A percentile compares a stretch with the other conserved stretches of the same genome.
phyloP scores from a whole-genome alignment of 306 rosid species.

The Canavalia gladiata region DNA sequence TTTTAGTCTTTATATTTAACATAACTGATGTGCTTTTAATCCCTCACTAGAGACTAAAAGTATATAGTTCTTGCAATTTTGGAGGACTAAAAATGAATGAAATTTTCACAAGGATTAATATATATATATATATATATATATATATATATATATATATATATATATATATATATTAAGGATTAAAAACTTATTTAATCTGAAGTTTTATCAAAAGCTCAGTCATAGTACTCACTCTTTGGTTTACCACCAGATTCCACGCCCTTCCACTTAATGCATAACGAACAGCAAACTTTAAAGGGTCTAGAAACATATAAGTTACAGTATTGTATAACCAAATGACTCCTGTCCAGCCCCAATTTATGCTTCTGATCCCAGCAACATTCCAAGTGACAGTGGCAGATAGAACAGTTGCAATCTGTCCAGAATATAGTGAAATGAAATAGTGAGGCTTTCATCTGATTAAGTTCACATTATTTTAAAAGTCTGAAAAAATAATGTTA shows the following conservation, averaged over 20 bases:
- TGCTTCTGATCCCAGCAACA: conserved; percentile 58
- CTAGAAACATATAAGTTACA: conserved; percentile 64
- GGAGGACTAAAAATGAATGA: too few species aligned
- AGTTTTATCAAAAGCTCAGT: background rate
- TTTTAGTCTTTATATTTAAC: too few species aligned
- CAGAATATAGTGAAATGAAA: conserved; percentile 13
- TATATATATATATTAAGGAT: too few species aligned
- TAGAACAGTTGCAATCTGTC: conserved; percentile 73
- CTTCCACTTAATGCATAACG: conserved; percentile 74
- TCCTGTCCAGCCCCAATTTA: conserved; percentile 79
- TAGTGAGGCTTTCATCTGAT: conserved; percentile 9
- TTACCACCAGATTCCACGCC: conserved; percentile 73
- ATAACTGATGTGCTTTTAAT: too few species aligned
- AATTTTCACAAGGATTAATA: too few species aligned
- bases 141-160: too few species aligned
- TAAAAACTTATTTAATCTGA: background rate
- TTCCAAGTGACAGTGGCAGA: conserved; percentile 61
- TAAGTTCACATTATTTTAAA: conserved; percentile 16
- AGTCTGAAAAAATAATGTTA: background rate
- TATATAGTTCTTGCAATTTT: too few species aligned
- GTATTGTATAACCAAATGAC: conserved; percentile 71
- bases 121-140: too few species aligned
- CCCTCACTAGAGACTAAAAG: too few species aligned
- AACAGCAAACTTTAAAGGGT: conserved; percentile 80
- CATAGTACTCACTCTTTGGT: conserved; percentile 68